Percentiles rank a stretch among this genome's conserved stretches.
These are phyloP conservation scores for Alternaria ethzedia DNA, from an alignment of 2,329 filamentous ascomycete species.

Conservation along the genomic window DNA sequence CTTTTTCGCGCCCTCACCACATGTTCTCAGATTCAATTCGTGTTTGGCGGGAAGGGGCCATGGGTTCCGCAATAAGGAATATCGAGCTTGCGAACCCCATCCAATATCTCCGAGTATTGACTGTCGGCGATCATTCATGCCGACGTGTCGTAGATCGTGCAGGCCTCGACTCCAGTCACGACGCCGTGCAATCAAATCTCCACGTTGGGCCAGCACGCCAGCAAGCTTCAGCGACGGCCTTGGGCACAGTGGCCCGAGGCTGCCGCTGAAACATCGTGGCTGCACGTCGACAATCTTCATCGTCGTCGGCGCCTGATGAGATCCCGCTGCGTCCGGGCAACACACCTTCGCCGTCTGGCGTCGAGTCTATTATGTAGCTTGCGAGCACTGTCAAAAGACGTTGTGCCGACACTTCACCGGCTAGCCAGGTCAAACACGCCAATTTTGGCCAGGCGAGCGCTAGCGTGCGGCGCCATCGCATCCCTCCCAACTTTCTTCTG, in stretches of 20 bases:
- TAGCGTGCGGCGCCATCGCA: slow-evolving; percentile 30
- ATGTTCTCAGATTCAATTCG: background rate
- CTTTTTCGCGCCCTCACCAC: background rate
- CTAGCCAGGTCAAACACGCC: slow-evolving; percentile 24
- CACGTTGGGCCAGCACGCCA: background rate
- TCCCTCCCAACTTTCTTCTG: slow-evolving; percentile 28
- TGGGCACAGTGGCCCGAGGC: background rate
- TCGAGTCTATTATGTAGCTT: background rate
- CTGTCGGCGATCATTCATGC: slow-evolving; percentile 1
- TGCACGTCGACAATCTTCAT: background rate
- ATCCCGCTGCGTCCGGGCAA: background rate
- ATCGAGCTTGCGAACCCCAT: background rate
- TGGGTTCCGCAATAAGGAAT: slow-evolving; percentile 3
- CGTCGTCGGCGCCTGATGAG: background rate
- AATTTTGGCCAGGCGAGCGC: slow-evolving; percentile 10
- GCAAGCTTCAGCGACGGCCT: background rate
- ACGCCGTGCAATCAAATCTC: slow-evolving; percentile 5
- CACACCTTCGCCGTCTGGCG: background rate
- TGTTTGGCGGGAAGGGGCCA: slow-evolving; percentile 6
- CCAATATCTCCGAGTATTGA: slow-evolving; percentile 2
- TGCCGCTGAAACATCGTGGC: background rate
- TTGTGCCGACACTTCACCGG: slow-evolving; percentile 11
- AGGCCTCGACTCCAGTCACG: slow-evolving; percentile 6
- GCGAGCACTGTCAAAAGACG: slow-evolving; percentile 14
- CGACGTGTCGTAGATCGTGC: slow-evolving; percentile 12